Percentiles rank a stretch among this genome's conserved stretches.
These are phyloP conservation scores for Dothideomycetes sp. DNA, from an alignment of 2,329 filamentous ascomycete species.

Conservation along the genomic window DNA sequence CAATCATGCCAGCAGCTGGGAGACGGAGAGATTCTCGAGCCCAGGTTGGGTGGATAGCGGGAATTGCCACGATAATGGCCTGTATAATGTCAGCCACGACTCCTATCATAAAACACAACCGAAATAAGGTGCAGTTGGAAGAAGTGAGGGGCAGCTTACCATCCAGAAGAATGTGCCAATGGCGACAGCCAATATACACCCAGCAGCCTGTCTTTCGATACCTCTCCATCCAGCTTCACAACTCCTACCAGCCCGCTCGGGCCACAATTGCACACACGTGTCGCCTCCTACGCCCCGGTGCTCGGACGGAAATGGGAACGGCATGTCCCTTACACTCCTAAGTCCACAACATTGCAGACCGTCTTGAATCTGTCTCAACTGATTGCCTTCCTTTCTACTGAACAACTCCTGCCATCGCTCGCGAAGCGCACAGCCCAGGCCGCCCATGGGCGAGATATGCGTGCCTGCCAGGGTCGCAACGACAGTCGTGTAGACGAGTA, in stretches of 20 bases:
- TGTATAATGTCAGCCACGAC: constrained; percentile 10
- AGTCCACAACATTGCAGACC: constrained; percentile 57
- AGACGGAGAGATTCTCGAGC: constrained; percentile 7
- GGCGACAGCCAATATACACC: constrained; percentile 45
- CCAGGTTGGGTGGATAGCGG: constrained; percentile 17
- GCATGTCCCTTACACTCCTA: constrained; percentile 44
- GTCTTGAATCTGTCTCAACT: constrained; percentile 54
- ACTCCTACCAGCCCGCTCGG: constrained; percentile 16
- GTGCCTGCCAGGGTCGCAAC: constrained; percentile 35
- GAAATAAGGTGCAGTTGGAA: too few species aligned
- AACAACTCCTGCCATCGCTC: constrained; percentile 47
- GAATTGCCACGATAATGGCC: constrained; percentile 16
- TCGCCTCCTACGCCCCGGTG: constrained; percentile 14
- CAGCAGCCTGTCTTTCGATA: constrained; percentile 42
- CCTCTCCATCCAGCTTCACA: constrained; percentile 48
- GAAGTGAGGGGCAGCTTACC: too few species aligned
- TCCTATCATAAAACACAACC: constrained; percentile 6
- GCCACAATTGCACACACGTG: constrained; percentile 29
- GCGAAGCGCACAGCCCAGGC: constrained; percentile 44
- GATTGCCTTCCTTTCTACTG: constrained; percentile 34
- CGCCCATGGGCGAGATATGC: constrained; percentile 26
- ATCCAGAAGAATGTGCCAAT: constrained; percentile 39
- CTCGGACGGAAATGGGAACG: constrained; percentile 48
- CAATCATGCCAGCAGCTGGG: not conserved
- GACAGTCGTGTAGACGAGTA: constrained; percentile 28